Percentiles rank a stretch among this genome's conserved stretches.
phyloP scores from a whole-genome alignment of 345 rosid species.

The Gossypium sturtianum region DNA sequence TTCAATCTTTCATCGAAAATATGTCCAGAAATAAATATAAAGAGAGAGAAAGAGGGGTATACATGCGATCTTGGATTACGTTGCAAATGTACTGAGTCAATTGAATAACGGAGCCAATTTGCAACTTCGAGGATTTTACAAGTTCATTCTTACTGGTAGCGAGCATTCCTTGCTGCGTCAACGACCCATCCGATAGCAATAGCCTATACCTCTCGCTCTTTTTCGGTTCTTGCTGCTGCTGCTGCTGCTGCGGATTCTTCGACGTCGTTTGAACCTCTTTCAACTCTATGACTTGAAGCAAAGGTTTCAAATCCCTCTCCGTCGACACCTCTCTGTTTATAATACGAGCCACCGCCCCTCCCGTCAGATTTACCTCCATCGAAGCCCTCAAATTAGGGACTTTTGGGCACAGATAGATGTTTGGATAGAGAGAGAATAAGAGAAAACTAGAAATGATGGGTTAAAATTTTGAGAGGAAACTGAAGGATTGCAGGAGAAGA shows the following conservation, averaged over 20 bases:
- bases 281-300: slow-evolving; percentile 68
- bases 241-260: slow-evolving; percentile 36
- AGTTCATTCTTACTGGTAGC: slow-evolving; percentile 48
- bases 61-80: slow-evolving; percentile 63
- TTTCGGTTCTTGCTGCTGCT: slow-evolving; percentile 24
- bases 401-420: neutral
- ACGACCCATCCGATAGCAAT: slow-evolving; percentile 60
- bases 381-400: neutral
- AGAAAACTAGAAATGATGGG: neutral
- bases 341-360: slow-evolving; percentile 52
- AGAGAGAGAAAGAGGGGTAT: neutral
- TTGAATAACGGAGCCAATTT: slow-evolving; percentile 56
- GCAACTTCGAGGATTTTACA: slow-evolving; percentile 43
- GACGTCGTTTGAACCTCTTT: slow-evolving; percentile 42
- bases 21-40: neutral
- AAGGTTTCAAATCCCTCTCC: slow-evolving; percentile 50
- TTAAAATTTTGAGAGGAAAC: neutral
- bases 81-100: slow-evolving; percentile 54
- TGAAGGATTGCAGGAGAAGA: neutral
- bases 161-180: slow-evolving; percentile 64
- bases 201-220: slow-evolving; percentile 43
- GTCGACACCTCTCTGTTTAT: slow-evolving; percentile 35
- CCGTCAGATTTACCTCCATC: slow-evolving; percentile 51
- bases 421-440: neutral
- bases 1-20: neutral